Base-by-base conservation (phyloP, 495 filamentous ascomycete species). In the Acidomyces sp. region DNA sequence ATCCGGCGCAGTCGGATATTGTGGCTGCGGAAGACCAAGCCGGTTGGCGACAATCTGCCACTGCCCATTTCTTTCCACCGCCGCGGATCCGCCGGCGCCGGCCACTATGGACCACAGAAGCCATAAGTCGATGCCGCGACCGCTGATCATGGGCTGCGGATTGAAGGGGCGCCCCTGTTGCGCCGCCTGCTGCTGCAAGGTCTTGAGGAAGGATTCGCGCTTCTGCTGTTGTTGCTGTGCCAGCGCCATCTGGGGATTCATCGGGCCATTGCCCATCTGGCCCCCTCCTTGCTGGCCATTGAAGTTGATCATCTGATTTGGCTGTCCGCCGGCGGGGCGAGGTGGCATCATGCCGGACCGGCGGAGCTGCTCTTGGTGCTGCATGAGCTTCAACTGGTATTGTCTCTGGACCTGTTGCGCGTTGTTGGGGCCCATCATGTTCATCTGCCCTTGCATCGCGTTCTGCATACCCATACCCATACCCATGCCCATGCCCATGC, bases 71-170 rank as follows among this genome's bases (percentile, higher is more conserved):
- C 64, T 63, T 0, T 72, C 75, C 5, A 93, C 69, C 46, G 72
- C 79, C 56, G 75, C 78, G 26, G 79, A 93, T 2, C 90, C 90
- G 13, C 80, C 80, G 54, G 80, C 69, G 47, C 77, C 80, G 55
- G 77, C 70, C 5, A 94, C 81, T 1, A 68, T 64, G 28, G 72
- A 71, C 62, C 84, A 95, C 6, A 97, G 69, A 33, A 77, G 74
- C 35, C 80, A 68, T 26, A 92, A 59, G 48, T 77, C 74, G 27
- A 95, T 64, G 0, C 66, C 68, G 19, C 82, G 77, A 31, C 79
- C 78, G 21, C 72, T 72, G 32, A 93, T 72, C 9, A 68, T 57
- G 0, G 86, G 85, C 43, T 75, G 77, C 3, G 61, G 60, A 24
- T 88, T 79, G 22, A 95, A 66, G 0, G 75, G 77, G 15, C 78